Conservation (phyloP, 495 filamentous ascomycete genomes). For the Venustampulla echinocandica region DNA sequence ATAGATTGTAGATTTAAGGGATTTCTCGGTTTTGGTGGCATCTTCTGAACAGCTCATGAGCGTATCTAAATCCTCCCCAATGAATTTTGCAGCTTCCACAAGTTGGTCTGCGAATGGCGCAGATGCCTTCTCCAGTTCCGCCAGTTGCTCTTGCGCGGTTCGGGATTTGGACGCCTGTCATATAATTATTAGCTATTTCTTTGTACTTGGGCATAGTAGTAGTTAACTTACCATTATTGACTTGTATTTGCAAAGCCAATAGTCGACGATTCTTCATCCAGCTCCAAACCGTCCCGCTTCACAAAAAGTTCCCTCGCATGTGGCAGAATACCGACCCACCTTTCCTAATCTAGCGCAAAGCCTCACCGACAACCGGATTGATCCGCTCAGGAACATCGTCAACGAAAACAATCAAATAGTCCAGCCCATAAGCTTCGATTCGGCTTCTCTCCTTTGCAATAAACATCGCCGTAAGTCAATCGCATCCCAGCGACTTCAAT, state of each 20-base stretch:
- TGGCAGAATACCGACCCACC: not conserved
- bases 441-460: not conserved
- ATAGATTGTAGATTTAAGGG: slow-evolving; percentile 12
- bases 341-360: not conserved
- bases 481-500: slow-evolving; percentile 1
- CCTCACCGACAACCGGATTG: not conserved
- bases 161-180: slow-evolving; percentile 21
- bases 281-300: not conserved
- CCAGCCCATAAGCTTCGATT: not conserved
- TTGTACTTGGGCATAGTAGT: not conserved
- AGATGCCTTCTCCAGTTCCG: slow-evolving; percentile 19
- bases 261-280: too few relatives aligned
- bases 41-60: slow-evolving; percentile 25
- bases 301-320: not conserved
- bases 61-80: slow-evolving; percentile 14
- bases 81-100: slow-evolving; percentile 21
- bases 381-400: not conserved
- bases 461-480: slow-evolving; percentile 19
- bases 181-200: not conserved
- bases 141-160: slow-evolving; percentile 18
- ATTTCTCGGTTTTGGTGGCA: slow-evolving; percentile 27
- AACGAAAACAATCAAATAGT: not conserved
- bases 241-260: not conserved
- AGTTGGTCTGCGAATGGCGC: slow-evolving; percentile 23
- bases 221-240: not conserved